phyloP scores from a whole-genome alignment of 345 rosid genomes.

The Cardamine occulta region DNA sequence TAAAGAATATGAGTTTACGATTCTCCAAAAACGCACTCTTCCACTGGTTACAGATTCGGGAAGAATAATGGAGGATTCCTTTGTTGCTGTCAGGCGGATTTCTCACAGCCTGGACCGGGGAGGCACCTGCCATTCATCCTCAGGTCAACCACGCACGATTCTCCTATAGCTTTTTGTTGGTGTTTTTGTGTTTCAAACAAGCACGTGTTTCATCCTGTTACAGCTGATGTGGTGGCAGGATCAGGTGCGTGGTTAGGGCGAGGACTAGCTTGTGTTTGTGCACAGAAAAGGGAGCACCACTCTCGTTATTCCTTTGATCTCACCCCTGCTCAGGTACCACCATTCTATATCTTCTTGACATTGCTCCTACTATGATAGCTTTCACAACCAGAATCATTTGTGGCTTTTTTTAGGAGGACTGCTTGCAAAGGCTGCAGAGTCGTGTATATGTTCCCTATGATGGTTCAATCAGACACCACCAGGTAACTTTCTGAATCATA shows the following conservation, averaged over 20 bases:
- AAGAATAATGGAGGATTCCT: slow-evolving; percentile 73
- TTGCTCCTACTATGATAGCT: too few relatives aligned
- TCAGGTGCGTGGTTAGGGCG: slow-evolving; percentile 91
- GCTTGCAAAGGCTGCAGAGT: slow-evolving; percentile 77
- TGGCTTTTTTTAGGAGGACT: slow-evolving; percentile 60
- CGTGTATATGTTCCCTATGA: slow-evolving; percentile 81
- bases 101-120: slow-evolving; percentile 77
- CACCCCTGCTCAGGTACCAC: slow-evolving; percentile 71
- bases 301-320: slow-evolving; percentile 85
- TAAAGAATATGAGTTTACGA: background rate
- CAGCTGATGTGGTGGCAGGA: slow-evolving; percentile 51
- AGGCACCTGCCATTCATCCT: slow-evolving; percentile 69
- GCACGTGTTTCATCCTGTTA: slow-evolving; percentile 43
- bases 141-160: slow-evolving; percentile 50
- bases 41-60: background rate
- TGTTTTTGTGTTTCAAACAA: background rate
- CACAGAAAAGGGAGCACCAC: slow-evolving; percentile 81
- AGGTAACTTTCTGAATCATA: slow-evolving; percentile 20
- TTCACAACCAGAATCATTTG: background rate
- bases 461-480: slow-evolving; percentile 70
- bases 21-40: slow-evolving; percentile 19
- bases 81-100: slow-evolving; percentile 85
- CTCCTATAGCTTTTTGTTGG: background rate
- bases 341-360: background rate
- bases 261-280: slow-evolving; percentile 94